phyloP scores from a whole-genome alignment of 2,329 filamentous ascomycete genomes.

The Rhinocladiella similis region DNA sequence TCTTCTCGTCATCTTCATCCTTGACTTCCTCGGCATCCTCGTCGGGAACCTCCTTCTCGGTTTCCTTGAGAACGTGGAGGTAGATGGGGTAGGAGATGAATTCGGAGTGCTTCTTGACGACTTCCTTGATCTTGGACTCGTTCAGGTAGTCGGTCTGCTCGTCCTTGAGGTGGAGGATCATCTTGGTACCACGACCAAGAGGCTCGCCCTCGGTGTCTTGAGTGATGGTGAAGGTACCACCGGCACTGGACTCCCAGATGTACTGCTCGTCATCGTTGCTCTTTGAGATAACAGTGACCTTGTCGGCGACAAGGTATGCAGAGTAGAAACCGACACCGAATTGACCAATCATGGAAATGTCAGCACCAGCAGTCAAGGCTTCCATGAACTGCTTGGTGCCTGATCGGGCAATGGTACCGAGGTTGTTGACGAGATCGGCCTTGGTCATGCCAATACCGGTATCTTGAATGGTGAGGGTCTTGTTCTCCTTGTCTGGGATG shows the following conservation, averaged over 20 bases:
- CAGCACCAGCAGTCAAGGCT: constrained; percentile 94
- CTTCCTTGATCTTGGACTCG: constrained; percentile 99
- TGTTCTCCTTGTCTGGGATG: constrained; percentile 94
- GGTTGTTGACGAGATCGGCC: constrained; percentile 99
- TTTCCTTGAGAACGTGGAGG: constrained; percentile 99
- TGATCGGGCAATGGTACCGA: constrained; percentile 98
- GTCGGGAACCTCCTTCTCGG: constrained; percentile 96
- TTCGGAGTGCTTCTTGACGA: constrained; percentile 99
- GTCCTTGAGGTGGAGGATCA: constrained; percentile 98
- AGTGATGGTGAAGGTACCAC: constrained; percentile 92
- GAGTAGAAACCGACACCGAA: constrained; percentile 99
- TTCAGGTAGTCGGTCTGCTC: constrained; percentile 98
- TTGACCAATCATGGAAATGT: constrained; percentile 99
- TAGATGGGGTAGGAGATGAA: constrained; percentile 99
- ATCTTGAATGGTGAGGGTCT: constrained; percentile 96
- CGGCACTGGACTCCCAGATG: constrained; percentile 96
- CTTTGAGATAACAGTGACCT: constrained; percentile 94
- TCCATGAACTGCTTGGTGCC: constrained; percentile 99
- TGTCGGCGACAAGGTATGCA: constrained; percentile 97
- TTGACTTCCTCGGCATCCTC: constrained; percentile 81
- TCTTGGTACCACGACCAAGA: constrained; percentile 93
- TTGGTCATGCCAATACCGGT: constrained; percentile 99
- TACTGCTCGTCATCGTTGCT: constrained; percentile 99
- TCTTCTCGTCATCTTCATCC: constrained; percentile 81
- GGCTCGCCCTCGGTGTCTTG: constrained; percentile 88